A percentile compares a stretch with the other conserved stretches of the same genome.
These are phyloP conservation scores for Guillardia theta DNA, from an alignment of 78 protist species.

Conservation along the genomic window DNA sequence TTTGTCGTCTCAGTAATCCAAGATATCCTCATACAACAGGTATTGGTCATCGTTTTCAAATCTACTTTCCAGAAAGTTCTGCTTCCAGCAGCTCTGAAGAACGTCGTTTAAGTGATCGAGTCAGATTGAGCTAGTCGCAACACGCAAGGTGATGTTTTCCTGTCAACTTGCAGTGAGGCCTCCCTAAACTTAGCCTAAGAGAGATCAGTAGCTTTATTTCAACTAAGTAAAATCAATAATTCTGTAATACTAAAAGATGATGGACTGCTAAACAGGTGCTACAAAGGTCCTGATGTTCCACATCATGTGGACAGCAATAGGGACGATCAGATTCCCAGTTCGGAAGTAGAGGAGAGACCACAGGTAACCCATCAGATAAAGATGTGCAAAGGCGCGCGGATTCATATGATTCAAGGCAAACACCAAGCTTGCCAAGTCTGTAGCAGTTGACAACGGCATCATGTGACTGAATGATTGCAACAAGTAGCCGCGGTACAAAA, in stretches of 20 bases:
- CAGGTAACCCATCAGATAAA: background rate
- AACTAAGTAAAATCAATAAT: no score
- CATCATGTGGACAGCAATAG: background rate
- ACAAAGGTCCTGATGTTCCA: background rate
- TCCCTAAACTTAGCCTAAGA: no score
- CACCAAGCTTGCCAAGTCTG: background rate
- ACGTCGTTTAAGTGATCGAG: no score
- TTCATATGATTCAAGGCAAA: background rate
- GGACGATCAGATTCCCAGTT: background rate
- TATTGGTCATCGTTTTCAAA: background rate
- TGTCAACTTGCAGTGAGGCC: no score
- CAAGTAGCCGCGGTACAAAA: slow-evolving; percentile 9
- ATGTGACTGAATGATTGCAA: background rate
- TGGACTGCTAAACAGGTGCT: background rate
- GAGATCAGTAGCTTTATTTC: no score
- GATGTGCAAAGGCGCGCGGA: background rate
- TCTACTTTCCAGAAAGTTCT: background rate
- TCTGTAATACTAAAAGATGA: no score
- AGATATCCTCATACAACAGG: background rate
- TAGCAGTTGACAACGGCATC: background rate
- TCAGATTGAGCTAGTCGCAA: no score
- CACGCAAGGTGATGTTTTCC: no score
- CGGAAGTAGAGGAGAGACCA: background rate
- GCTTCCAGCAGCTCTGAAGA: no score
- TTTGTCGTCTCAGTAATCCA: background rate